Percentiles rank a stretch among this genome's conserved stretches.
Conservation (phyloP, 768 basidiomycete genomes). For the Boletus insuetus region DNA sequence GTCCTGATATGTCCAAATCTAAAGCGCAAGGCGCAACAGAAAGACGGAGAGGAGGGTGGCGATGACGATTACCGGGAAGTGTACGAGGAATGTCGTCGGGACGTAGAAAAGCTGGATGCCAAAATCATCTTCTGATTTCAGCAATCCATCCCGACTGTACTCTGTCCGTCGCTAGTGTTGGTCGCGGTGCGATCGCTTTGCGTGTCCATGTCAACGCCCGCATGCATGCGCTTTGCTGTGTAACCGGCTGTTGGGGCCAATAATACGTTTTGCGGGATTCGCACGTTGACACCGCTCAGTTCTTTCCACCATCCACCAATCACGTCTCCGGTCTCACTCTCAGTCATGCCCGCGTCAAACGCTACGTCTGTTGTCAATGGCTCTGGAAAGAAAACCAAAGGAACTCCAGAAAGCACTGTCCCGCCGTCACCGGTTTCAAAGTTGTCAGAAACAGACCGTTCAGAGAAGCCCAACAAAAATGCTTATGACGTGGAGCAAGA, state of each 20-base stretch:
- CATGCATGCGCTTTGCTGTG: neutral
- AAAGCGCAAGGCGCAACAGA: slow-evolving; percentile 67
- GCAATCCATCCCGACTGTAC: too few species aligned
- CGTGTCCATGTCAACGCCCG: neutral
- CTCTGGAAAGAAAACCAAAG: slow-evolving; percentile 23
- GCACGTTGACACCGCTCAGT: slow-evolving; percentile 20
- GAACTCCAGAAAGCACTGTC: slow-evolving; percentile 27
- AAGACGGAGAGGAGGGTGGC: slow-evolving; percentile 58
- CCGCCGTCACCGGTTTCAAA: slow-evolving; percentile 28
- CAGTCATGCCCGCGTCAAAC: slow-evolving; percentile 44
- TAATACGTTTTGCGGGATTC: slow-evolving; percentile 8
- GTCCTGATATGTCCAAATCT: slow-evolving; percentile 89
- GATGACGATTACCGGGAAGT: slow-evolving; percentile 86
- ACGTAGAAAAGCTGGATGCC: slow-evolving; percentile 80
- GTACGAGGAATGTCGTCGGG: slow-evolving; percentile 82
- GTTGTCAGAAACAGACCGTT: slow-evolving; percentile 20
- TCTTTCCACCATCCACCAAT: slow-evolving; percentile 15
- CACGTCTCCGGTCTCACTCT: slow-evolving; percentile 21
- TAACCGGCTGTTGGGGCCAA: neutral
- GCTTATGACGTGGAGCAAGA: slow-evolving; percentile 85
- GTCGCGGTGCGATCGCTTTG: neutral
- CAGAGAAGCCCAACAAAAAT: slow-evolving; percentile 80
- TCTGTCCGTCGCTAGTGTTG: neutral
- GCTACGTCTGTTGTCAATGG: slow-evolving; percentile 51
- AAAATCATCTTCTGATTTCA: slow-evolving; percentile 58